Conservation (phyloP, 352 stramenopile species). For the Thraustotheca clavata region DNA sequence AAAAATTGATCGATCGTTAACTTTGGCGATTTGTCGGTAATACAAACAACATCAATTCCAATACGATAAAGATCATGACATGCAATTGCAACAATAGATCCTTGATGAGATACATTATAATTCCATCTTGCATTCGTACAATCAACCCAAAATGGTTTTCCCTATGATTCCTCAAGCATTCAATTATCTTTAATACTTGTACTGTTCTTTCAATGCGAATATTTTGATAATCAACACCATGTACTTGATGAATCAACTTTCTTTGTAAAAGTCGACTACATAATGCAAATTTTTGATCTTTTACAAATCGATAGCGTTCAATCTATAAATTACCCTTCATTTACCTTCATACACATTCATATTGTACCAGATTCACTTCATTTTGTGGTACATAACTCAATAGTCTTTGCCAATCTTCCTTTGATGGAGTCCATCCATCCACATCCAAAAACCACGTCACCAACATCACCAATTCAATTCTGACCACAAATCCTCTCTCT, state of each 20-base stretch:
- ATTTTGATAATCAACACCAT: slow-evolving; percentile 25
- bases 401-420: slow-evolving; percentile 3
- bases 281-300: slow-evolving; percentile 58
- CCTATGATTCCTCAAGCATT: slow-evolving; percentile 25
- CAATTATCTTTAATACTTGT: slow-evolving; percentile 29
- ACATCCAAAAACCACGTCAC: slow-evolving; percentile 12
- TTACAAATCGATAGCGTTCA: slow-evolving; percentile 46
- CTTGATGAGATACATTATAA: slow-evolving; percentile 77
- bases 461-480: neutral
- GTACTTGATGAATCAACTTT: slow-evolving; percentile 34
- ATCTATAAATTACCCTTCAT: slow-evolving; percentile 31
- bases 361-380: neutral
- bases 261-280: slow-evolving; percentile 56
- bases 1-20: slow-evolving; percentile 39
- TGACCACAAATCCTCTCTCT: no score
- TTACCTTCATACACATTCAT: neutral
- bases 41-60: slow-evolving; percentile 59
- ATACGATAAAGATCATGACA: slow-evolving; percentile 34
- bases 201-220: slow-evolving; percentile 50
- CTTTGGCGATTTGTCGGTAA: slow-evolving; percentile 38
- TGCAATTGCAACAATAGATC: slow-evolving; percentile 53
- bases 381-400: neutral
- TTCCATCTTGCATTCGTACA: slow-evolving; percentile 39
- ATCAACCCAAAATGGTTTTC: slow-evolving; percentile 52
- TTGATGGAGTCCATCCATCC: neutral